Base-by-base conservation (phyloP, 2,329 filamentous ascomycete genomes). In the Colletotrichum gigasporum region DNA sequence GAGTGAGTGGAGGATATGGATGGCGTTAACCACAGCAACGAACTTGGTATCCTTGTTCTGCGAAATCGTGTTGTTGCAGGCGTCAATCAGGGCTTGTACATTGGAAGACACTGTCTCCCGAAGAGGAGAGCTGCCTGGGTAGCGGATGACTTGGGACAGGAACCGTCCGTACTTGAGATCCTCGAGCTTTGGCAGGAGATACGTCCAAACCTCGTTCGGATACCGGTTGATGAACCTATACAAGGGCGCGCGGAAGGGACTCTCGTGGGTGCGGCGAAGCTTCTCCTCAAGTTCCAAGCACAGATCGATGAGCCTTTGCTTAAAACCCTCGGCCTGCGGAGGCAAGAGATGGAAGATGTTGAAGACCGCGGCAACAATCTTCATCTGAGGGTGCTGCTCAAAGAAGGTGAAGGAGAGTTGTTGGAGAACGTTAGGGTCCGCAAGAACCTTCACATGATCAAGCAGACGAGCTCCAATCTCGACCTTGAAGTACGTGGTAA, bases 401-500 rank as follows among this genome's bases (percentile, higher is more conserved):
- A 98, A 93, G 69, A 97, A 90, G 2, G 91, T 94, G 76, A 99
- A 99, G 0, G 95, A 97, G 2, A 96, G 92, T 72, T 94, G 93
- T 75, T 98, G 94, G 69, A 98, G 81, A 12, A 89, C 86, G 53
- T 83, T 85, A 3, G 92, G 87, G 63, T 97, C 94, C 1, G 95
- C 94, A 68, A 99, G 94, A 10, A 90, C 87, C 73, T 95, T 95
- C 78, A 97, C 91, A 71, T 99, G 96, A 68, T 98, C 95, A 9
- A 99, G 83, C n/a, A 99, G 80, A 22, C 96, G 88, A 20, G 93
- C 88, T 6, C 96, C 96, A 56, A 99, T 99, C 75, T 99, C 96
- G 1, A 98, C 94, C 78, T 99, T 99, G 80, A 99, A 99, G 76
- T 99, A 99, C 64, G 96, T 98, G 0, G 95, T 99, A 16, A 99